These are phyloP conservation scores for Trametes cubensis DNA, from an alignment of 768 basidiomycete genomes.

Conservation along the genomic window DNA sequence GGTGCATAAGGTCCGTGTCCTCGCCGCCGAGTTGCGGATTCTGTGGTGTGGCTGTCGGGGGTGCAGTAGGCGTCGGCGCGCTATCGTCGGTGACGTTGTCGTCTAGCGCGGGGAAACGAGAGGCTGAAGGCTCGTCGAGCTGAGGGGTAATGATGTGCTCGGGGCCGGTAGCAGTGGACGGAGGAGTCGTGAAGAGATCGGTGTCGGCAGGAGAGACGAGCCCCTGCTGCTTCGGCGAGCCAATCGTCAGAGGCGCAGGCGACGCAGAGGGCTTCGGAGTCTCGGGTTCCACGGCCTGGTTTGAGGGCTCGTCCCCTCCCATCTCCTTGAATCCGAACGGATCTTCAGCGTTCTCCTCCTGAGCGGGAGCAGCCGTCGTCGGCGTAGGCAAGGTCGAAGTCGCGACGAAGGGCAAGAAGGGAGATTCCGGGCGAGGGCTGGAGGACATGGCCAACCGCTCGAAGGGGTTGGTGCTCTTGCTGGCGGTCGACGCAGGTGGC, in stretches of 20 bases:
- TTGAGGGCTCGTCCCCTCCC: conserved; percentile 26
- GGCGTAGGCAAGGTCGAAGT: conserved; percentile 43
- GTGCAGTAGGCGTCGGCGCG: conserved; percentile 17
- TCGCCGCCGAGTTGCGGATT: conserved; percentile 26
- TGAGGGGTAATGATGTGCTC: neutral
- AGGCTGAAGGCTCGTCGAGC: neutral
- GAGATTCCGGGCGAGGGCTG: conserved; percentile 57
- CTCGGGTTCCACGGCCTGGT: conserved; percentile 14
- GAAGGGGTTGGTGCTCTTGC: conserved; percentile 92
- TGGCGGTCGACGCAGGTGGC: conserved; percentile 47
- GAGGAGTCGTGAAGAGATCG: conserved; percentile 59
- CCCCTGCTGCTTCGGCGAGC: conserved; percentile 7
- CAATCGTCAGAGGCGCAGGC: conserved; percentile 14
- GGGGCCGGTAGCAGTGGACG: conserved; percentile 42
- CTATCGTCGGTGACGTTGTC: conserved; percentile 16
- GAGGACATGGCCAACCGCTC: conserved; percentile 62
- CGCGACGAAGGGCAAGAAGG: conserved; percentile 56
- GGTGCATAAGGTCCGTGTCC: conserved; percentile 55
- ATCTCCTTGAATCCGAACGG: conserved; percentile 54
- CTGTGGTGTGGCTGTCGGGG: conserved; percentile 6
- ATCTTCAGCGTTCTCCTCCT: conserved; percentile 38
- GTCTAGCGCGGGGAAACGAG: conserved; percentile 18
- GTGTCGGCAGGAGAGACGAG: conserved; percentile 32
- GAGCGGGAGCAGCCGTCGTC: conserved; percentile 35
- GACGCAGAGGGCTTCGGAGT: conserved; percentile 19